These are phyloP conservation scores for Mucor lusitanicus DNA, from an alignment of 371 early-diverging fungal species.

Conservation along the genomic window DNA sequence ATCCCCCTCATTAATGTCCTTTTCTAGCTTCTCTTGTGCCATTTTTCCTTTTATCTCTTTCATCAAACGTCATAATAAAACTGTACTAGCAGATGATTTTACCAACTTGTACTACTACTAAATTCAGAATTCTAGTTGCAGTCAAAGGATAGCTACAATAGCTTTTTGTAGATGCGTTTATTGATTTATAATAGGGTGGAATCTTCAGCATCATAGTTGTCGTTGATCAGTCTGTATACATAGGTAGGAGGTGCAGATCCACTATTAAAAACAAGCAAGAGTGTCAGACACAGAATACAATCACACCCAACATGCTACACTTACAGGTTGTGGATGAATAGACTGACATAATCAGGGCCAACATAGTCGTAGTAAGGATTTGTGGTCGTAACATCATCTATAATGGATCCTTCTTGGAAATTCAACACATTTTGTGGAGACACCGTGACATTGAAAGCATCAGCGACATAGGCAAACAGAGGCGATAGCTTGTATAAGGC, in stretches of 20 bases:
- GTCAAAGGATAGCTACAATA: no score
- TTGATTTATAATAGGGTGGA: constrained; percentile 8
- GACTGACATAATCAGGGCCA: constrained; percentile 81
- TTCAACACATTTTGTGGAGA: constrained; percentile 80
- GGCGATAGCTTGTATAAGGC: constrained; percentile 89
- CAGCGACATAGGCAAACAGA: constrained; percentile 84
- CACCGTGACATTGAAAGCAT: constrained; percentile 74
- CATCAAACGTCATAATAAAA: not conserved
- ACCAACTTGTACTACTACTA: not conserved
- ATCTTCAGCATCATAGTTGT: constrained; percentile 69
- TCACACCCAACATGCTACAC: constrained; percentile 10
- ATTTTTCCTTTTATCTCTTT: not conserved
- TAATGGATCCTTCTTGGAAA: constrained; percentile 81
- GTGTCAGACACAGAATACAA: no score
- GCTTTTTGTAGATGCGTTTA: not conserved
- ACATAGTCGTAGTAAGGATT: constrained; percentile 93
- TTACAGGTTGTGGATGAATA: constrained; percentile 91
- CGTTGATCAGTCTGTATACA: constrained; percentile 70
- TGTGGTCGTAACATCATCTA: constrained; percentile 76
- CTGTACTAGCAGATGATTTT: not conserved
- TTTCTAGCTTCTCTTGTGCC: not conserved
- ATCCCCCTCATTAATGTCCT: not conserved
- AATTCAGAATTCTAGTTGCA: no score
- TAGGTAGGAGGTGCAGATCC: constrained; percentile 57
- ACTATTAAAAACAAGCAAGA: constrained; percentile 5